phyloP scores from a whole-genome alignment of 352 stramenopile species.

The Phytophthora pini region DNA sequence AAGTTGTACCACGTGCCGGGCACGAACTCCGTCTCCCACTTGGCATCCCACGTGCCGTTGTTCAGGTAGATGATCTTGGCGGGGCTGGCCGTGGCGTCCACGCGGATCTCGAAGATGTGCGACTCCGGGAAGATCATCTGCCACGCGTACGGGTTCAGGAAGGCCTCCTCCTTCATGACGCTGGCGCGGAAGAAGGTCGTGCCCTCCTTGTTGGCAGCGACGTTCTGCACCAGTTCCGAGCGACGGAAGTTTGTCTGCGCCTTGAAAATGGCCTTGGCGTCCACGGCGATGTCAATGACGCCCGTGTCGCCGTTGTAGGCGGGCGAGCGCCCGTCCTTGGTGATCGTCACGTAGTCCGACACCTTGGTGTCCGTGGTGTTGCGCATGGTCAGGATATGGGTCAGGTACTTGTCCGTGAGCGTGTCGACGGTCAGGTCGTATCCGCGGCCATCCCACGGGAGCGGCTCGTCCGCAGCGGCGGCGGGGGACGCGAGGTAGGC shows the following conservation, averaged over 20 bases:
- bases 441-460: conserved; percentile 64
- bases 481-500: conserved; percentile 8
- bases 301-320: conserved; percentile 69
- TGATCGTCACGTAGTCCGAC: conserved; percentile 57
- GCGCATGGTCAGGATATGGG: conserved; percentile 65
- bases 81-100: conserved; percentile 1
- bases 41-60: conserved; percentile 18
- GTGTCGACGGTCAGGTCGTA: conserved; percentile 56
- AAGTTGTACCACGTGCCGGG: conserved; percentile 25
- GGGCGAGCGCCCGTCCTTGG: conserved; percentile 48
- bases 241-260: conserved; percentile 10
- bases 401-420: conserved; percentile 60
- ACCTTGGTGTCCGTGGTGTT: conserved; percentile 29
- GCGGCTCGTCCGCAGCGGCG: neutral
- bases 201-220: conserved; percentile 6
- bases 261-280: conserved; percentile 19
- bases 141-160: conserved; percentile 8
- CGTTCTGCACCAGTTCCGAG: conserved; percentile 15
- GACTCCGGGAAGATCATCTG: conserved; percentile 18
- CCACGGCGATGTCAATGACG: conserved; percentile 44
- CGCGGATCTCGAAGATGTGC: conserved; percentile 15
- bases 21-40: conserved; percentile 15
- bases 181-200: conserved; percentile 17
- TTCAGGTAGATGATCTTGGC: conserved; percentile 19
- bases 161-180: conserved; percentile 15